Base-by-base conservation (phyloP, 2,329 filamentous ascomycete species). In the Diaporthe vaccinii region DNA sequence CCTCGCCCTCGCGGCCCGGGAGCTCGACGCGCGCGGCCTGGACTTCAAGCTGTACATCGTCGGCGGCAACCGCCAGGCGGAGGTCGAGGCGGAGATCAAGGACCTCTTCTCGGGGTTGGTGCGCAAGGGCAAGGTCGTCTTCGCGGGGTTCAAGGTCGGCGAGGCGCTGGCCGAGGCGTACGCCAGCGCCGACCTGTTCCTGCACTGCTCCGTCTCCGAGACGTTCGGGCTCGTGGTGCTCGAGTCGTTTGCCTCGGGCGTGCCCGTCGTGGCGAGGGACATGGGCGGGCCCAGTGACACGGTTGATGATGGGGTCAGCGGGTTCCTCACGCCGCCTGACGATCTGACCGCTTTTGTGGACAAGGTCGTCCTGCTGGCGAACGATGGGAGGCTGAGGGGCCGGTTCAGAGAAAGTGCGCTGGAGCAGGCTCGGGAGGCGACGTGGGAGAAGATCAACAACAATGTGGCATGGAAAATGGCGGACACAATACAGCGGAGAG, bases 361-460 rank as follows among this genome's bases (percentile, higher is more conserved):
- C 22, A 86, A 87, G 78, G 87, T 91, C 0, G 79, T 87, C 53
- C 79, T 86, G 74, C 83, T 94, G 0, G 86, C 87, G 0, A 82
- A 79, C 2, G 86, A 93, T 75, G 62, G 80, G 0, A 73, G 77
- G 0, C 81, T 90, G 22, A 86, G 90, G 10, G 69, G 78, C 7
- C 80, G 78, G 1, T 89, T 93, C 84, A 83, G 85, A 2, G 74
- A 75, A 0, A 84, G 86, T 12, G 88, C 91, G 1, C 86, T 91
- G 71, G 80, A 81, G 28, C 89, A 91, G 76, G 92, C 92, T 0
- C 89, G 89, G 76, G 87, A 91, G 67, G 91, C 90, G 3, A 94
- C 91, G 0, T 94, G 92, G 93, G 91, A 93, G 75, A 92, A 89
- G 83, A 93, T 94, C 82, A 93, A 93, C 83, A 92, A 93, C 79